phyloP scores from a whole-genome alignment of 179 eudicot genomes.

The Heliamphora pulchella region DNA sequence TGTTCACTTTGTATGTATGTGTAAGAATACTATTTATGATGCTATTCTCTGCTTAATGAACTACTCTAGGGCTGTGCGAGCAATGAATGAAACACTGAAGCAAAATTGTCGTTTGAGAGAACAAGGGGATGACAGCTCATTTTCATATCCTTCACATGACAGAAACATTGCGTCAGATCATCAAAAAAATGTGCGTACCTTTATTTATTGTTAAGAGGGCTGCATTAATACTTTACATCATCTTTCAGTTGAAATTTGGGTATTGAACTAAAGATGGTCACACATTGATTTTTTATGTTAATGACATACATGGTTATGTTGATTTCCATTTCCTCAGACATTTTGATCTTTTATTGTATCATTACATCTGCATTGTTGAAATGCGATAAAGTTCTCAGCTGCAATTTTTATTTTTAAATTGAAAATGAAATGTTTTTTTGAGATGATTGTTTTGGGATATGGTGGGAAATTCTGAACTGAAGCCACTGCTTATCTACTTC shows the following conservation, averaged over 20 bases:
- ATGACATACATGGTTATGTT: too few relatives aligned
- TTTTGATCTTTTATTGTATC: too few relatives aligned
- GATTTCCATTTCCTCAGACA: too few relatives aligned
- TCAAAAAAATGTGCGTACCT: conserved; percentile 47
- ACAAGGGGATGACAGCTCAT: conserved; percentile 49
- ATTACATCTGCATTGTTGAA: too few relatives aligned
- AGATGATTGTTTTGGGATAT: too few relatives aligned
- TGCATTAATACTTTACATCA: not conserved
- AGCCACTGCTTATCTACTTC: too few relatives aligned
- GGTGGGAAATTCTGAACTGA: too few relatives aligned
- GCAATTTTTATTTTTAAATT: too few relatives aligned
- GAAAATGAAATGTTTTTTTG: too few relatives aligned
- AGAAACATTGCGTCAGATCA: conserved; percentile 33
- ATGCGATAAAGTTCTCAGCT: too few relatives aligned
- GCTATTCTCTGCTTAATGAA: conserved; percentile 6
- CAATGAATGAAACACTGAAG: conserved; percentile 91
- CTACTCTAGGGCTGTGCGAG: conserved; percentile 75
- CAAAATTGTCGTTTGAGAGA: conserved; percentile 72
- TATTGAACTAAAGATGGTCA: not conserved
- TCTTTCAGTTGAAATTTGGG: not conserved
- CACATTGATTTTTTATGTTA: too few relatives aligned
- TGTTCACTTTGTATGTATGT: not conserved
- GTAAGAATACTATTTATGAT: not conserved
- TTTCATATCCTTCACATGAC: conserved; percentile 44
- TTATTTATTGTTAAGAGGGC: conserved; percentile 4